These are phyloP conservation scores for Ogataea siamensis DNA, from an alignment of 805 yeast genomes.

Conservation along the genomic window DNA sequence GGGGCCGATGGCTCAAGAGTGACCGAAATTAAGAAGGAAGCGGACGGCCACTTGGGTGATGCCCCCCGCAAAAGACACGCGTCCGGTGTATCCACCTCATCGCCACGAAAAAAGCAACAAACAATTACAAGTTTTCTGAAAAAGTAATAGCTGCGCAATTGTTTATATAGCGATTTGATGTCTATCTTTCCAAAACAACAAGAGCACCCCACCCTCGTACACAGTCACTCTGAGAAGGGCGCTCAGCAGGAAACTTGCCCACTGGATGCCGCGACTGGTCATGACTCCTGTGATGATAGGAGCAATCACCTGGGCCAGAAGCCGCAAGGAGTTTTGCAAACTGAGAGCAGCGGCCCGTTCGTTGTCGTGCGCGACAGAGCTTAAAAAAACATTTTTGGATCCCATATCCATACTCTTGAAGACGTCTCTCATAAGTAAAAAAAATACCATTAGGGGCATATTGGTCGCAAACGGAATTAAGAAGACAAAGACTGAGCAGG, in stretches of 20 bases:
- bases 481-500: conserved; percentile 40
- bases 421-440: conserved; percentile 37
- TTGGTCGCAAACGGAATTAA: conserved; percentile 40
- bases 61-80: too few species aligned
- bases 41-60: too few species aligned
- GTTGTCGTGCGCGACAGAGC: conserved; percentile 38
- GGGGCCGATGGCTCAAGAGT: background rate
- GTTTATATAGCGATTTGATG: conserved; percentile 8
- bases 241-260: conserved; percentile 42
- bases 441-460: conserved; percentile 32
- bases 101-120: conserved; percentile 1
- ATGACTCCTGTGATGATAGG: conserved; percentile 42
- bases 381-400: conserved; percentile 46
- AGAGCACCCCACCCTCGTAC: conserved; percentile 41
- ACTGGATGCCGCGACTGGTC: conserved; percentile 37
- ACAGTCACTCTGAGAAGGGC: conserved; percentile 37
- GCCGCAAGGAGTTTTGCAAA: conserved; percentile 44
- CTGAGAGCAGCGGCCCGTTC: conserved; percentile 45
- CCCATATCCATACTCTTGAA: conserved; percentile 49
- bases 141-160: background rate
- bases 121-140: background rate
- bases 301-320: conserved; percentile 41
- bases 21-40: conserved; percentile 1
- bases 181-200: conserved; percentile 31
- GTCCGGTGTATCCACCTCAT: background rate